Evolutionary conservation across 495 filamentous ascomycete genomes (phyloP).

Genomic region (Hypoxylon intermedium): DNA sequence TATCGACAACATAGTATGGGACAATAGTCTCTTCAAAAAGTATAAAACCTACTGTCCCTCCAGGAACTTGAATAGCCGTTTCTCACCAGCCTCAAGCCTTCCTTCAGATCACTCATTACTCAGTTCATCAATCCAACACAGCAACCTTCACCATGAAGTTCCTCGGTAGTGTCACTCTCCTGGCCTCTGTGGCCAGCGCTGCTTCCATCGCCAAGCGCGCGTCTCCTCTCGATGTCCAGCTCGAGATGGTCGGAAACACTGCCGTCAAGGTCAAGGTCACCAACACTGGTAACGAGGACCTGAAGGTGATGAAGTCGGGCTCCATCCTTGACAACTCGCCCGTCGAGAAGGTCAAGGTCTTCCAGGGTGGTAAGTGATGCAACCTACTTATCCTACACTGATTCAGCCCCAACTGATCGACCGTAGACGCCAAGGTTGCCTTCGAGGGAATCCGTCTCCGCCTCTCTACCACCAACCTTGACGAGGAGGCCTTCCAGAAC

Average conservation of each 20-base stretch:
- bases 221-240: constrained; percentile 58
- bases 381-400: too few species aligned
- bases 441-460: constrained; percentile 67
- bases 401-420: too few species aligned
- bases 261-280: constrained; percentile 66
- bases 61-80: too few species aligned
- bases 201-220: constrained; percentile 53
- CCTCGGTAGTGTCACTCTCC: constrained; percentile 43
- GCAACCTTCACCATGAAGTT: constrained; percentile 52
- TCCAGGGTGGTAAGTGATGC: constrained; percentile 59
- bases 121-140: too few species aligned
- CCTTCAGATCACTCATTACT: too few species aligned
- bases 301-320: constrained; percentile 68
- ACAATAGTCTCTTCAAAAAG: too few species aligned
- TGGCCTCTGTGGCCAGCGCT: constrained; percentile 56
- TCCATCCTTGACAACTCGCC: constrained; percentile 65
- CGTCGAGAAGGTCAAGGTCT: constrained; percentile 67
- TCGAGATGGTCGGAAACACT: constrained; percentile 61
- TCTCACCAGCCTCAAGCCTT: too few species aligned
- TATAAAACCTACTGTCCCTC: too few species aligned
- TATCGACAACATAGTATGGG: too few species aligned
- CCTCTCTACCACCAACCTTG: constrained; percentile 54
- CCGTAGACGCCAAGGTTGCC: constrained; percentile 54
- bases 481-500: constrained; percentile 60
- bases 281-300: constrained; percentile 61